phyloP scores from a whole-genome alignment of 1,139 yeast species.

The Yamadazyma jaroonii region DNA sequence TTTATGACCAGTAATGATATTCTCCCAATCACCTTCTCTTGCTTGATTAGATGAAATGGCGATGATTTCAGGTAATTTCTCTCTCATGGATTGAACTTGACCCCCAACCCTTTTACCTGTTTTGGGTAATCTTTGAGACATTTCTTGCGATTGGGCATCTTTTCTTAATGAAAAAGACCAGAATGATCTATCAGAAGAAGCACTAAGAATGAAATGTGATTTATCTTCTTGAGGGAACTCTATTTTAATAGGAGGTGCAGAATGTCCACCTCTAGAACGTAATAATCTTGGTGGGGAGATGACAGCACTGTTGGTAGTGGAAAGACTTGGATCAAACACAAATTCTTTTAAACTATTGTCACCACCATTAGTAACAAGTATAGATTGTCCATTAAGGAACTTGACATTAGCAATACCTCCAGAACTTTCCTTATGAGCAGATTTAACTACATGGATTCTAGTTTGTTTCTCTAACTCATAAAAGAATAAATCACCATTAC shows the following conservation, averaged over 20 bases:
- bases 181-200: conserved; percentile 80
- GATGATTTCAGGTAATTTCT: conserved; percentile 75
- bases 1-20: conserved; percentile 86
- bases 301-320: conserved; percentile 61
- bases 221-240: conserved; percentile 74
- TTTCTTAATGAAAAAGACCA: conserved; percentile 93
- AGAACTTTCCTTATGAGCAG: conserved; percentile 66
- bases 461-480: conserved; percentile 74
- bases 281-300: conserved; percentile 89
- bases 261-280: conserved; percentile 95
- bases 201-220: conserved; percentile 83
- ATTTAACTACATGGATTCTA: conserved; percentile 71
- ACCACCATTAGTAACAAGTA: conserved; percentile 87
- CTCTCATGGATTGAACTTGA: conserved; percentile 45
- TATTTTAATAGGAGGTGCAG: conserved; percentile 82
- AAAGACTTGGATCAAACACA: conserved; percentile 88
- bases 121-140: conserved; percentile 74
- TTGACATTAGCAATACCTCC: conserved; percentile 81
- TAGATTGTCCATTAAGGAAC: conserved; percentile 90
- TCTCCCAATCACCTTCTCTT: conserved; percentile 93
- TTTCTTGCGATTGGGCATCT: conserved; percentile 94
- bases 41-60: conserved; percentile 72
- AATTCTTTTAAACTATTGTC: conserved; percentile 88
- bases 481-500: conserved; percentile 79
- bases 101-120: conserved; percentile 62